Base-by-base conservation (phyloP, 2,329 filamentous ascomycete genomes). In the Apiospora rasikravindrae region DNA sequence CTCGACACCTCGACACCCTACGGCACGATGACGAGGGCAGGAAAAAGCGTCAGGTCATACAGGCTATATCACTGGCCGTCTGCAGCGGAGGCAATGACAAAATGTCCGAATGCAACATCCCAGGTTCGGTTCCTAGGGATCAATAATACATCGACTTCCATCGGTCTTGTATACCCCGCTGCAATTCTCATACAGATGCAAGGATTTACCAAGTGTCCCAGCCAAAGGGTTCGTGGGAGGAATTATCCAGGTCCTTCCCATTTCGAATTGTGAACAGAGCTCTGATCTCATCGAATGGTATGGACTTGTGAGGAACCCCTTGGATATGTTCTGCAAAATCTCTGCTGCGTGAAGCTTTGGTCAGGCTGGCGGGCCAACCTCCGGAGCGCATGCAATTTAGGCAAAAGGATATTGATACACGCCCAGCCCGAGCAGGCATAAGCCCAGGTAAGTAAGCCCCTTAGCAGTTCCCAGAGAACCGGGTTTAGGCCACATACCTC, bases 21-120 rank as follows among this genome's bases (percentile, higher is more conserved):
- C 57, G 57, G 33, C 29, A 64, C 33, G 57, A 64, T 64, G 57
- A 64, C 33, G 33, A 64, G 57, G n/a, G 33, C 57, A n/a, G 19
- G 57, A 40, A 10, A 64, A 10, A 14, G 33, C 33, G 57, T n/a
- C 22, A 64, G 57, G 8, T 5, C 22, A 64, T 64, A 64, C 57
- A 64, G 57, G 57, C 57, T 64, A 64, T 64, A 64, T 64, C 2
- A 64, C 57, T 64, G 57, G 57, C 57, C 57, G 57, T 40, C 57
- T 64, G 33, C 33, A 64, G 57, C 57, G 57, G 57, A 64, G 57
- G 57, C 57, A 64, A 14, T 40, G 33, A n/a, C 57, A 40, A 64
- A 64, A 64, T 64, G 29, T 33, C 57, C 57, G 33, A 64, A 64
- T 64, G 57, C 57, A 24, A 64, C 57, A 64, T 40, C 19, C 2